phyloP scores from a whole-genome alignment of 2,329 filamentous ascomycete species.

The Pestalotiopsis sp. region DNA sequence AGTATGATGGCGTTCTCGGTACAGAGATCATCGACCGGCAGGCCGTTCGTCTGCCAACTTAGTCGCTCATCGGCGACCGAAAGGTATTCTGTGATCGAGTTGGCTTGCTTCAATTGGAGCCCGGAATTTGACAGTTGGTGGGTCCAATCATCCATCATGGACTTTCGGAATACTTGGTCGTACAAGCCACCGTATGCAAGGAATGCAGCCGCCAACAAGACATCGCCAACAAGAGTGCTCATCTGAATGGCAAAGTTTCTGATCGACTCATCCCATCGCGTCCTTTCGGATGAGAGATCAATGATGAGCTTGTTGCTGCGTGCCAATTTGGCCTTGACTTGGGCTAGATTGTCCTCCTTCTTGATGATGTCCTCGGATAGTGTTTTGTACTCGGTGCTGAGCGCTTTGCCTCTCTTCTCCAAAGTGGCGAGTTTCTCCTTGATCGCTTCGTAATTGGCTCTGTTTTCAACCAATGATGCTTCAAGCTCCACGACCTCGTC shows the following conservation, averaged over 20 bases:
- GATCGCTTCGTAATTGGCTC: background rate
- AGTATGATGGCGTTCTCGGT: constrained; percentile 98
- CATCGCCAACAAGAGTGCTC: constrained; percentile 92
- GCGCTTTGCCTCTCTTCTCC: constrained; percentile 86
- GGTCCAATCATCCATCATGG: constrained; percentile 97
- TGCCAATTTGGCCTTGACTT: constrained; percentile 97
- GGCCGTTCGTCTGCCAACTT: constrained; percentile 89
- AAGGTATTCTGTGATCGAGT: constrained; percentile 93
- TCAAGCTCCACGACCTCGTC: constrained; percentile 74
- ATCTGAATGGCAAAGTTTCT: constrained; percentile 98
- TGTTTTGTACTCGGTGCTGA: constrained; percentile 94
- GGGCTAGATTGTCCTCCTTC: constrained; percentile 95
- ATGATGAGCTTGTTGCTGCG: constrained; percentile 92
- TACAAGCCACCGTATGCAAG: constrained; percentile 96
- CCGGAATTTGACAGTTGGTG: constrained; percentile 93
- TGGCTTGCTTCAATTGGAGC: constrained; percentile 89
- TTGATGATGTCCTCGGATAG: constrained; percentile 96
- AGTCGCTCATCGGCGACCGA: constrained; percentile 95
- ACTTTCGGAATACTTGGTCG: constrained; percentile 96
- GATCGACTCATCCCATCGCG: constrained; percentile 95
- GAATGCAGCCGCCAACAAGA: constrained; percentile 95
- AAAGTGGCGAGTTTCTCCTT: constrained; percentile 66
- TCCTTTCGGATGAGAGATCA: constrained; percentile 90
- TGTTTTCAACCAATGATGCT: constrained; percentile 17
- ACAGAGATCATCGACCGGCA: constrained; percentile 96